Conservation (phyloP, 495 filamentous ascomycete species). For the Aspergillus ellipticus region DNA sequence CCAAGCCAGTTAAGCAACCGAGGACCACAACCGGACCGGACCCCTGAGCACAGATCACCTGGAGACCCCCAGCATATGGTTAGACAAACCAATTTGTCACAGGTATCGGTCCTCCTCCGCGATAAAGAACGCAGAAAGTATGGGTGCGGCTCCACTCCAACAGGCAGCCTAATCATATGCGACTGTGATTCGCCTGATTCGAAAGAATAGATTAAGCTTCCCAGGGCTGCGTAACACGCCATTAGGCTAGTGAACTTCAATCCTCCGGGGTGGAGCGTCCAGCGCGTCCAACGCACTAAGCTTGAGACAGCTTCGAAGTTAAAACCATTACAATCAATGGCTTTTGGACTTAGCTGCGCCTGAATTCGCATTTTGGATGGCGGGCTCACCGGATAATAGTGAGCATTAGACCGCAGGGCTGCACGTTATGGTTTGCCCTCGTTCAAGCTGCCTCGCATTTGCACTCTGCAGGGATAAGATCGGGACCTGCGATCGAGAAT, state of each 20-base stretch:
- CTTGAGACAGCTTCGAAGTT: not conserved
- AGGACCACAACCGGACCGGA: not conserved
- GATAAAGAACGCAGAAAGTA: not conserved
- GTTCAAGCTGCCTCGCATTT: not conserved
- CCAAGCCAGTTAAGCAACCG: not conserved
- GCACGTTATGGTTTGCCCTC: not conserved
- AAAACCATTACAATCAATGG: not conserved
- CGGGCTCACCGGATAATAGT: not conserved
- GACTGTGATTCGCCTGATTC: not conserved
- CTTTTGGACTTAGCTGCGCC: not conserved
- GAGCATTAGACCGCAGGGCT: not conserved
- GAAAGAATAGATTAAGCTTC: not conserved
- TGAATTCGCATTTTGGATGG: not conserved
- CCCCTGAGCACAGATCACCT: conserved; percentile 1
- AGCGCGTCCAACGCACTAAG: not conserved
- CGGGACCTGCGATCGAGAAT: not conserved
- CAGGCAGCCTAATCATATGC: not conserved
- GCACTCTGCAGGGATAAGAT: not conserved
- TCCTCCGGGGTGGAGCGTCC: not conserved
- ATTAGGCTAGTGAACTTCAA: not conserved
- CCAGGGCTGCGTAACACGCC: not conserved
- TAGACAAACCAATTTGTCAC: conserved; percentile 1
- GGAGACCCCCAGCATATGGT: not conserved
- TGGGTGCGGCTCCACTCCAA: not conserved
- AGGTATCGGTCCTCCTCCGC: not conserved